Evolutionary conservation across 2,329 filamentous ascomycete genomes (phyloP).

Genomic region (Colletotrichum shisoi): DNA sequence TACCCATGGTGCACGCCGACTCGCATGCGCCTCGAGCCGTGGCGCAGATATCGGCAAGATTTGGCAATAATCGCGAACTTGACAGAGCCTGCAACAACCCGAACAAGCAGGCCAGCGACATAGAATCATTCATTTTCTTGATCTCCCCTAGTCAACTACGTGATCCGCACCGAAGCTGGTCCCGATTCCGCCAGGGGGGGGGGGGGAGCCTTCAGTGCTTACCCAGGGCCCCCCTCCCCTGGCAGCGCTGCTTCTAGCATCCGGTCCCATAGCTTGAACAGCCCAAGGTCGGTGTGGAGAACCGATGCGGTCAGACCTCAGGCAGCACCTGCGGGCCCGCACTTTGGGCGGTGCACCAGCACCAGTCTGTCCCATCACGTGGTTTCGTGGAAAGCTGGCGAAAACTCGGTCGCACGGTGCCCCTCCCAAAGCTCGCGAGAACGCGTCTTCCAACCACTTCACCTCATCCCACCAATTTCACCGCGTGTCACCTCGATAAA

Average conservation of each 20-base stretch:
- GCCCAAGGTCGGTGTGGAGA: slow-evolving; percentile 9
- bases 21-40: background rate
- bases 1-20: slow-evolving; percentile 5
- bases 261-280: slow-evolving; percentile 3
- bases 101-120: background rate
- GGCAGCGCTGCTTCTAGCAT: slow-evolving; percentile 22
- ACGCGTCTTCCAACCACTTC: slow-evolving; percentile 56
- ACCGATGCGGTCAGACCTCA: slow-evolving; percentile 23
- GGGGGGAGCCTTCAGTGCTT: background rate
- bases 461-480: slow-evolving; percentile 48
- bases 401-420: slow-evolving; percentile 45
- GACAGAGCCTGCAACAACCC: background rate
- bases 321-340: slow-evolving; percentile 19
- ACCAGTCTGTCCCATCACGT: slow-evolving; percentile 48
- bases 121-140: background rate
- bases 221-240: slow-evolving; percentile 3
- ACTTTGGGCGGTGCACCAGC: too few relatives aligned
- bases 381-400: slow-evolving; percentile 55
- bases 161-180: slow-evolving; percentile 7
- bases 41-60: background rate
- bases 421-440: slow-evolving; percentile 44
- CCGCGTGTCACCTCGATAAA: slow-evolving; percentile 42
- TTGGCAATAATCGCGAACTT: background rate
- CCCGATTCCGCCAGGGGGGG: slow-evolving; percentile 13
- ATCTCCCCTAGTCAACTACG: background rate